Evolutionary conservation across 495 filamentous ascomycete species (phyloP).

Genomic region (Hypoxylon rickii): DNA sequence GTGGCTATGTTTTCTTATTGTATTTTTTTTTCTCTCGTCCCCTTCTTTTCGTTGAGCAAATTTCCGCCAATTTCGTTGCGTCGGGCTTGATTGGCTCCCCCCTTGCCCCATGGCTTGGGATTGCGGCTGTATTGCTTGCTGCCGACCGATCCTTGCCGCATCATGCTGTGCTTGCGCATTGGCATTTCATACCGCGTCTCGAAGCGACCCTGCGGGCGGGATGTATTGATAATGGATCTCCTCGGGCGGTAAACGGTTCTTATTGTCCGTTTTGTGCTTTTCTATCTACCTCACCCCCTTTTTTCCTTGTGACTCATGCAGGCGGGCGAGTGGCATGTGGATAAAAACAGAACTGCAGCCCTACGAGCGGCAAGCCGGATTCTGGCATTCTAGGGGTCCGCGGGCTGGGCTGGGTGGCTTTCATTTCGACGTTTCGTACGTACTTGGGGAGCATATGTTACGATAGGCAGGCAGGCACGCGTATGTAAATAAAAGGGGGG

Average conservation of each 20-base stretch:
- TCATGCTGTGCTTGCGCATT: no score
- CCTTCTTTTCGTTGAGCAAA: no score
- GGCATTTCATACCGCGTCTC: no score
- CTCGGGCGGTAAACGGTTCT: no score
- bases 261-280: not conserved
- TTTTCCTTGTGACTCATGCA: not conserved
- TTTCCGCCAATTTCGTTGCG: no score
- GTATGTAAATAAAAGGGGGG: not conserved
- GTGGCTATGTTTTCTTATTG: constrained; percentile 23
- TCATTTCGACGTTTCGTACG: not conserved
- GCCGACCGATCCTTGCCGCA: no score
- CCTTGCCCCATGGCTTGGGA: constrained; percentile 9
- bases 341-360: not conserved
- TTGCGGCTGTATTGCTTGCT: constrained; percentile 4
- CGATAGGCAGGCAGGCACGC: no score
- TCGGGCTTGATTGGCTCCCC: not conserved
- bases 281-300: not conserved
- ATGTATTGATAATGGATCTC: no score
- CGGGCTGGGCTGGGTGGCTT: not conserved
- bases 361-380: not conserved
- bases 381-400: not conserved
- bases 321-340: not conserved
- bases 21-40: constrained; percentile 3
- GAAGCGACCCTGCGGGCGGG: no score
- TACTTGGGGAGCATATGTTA: no score